Conservation (phyloP, 106 monocot species). For the Cymbidium sinense region DNA sequence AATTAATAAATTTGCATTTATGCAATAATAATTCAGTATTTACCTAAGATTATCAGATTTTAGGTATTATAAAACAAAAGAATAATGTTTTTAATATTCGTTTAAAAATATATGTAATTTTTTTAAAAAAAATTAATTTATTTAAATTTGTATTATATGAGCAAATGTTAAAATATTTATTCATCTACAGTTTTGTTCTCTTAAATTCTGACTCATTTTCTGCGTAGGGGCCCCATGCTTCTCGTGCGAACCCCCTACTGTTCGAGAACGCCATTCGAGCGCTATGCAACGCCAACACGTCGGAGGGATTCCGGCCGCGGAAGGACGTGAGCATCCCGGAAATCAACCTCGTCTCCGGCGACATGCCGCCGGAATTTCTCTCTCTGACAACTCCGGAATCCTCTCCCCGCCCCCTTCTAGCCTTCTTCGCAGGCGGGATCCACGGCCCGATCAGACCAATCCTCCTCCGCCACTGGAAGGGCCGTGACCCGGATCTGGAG, state of each 20-base stretch:
- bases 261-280: constrained; percentile 44
- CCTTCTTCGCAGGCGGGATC: constrained; percentile 59
- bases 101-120: too few relatives aligned
- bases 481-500: constrained; percentile 25
- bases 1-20: too few relatives aligned
- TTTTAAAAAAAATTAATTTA: too few relatives aligned
- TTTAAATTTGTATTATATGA: too few relatives aligned
- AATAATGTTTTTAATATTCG: too few relatives aligned
- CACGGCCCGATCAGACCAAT: constrained; percentile 56
- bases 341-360: constrained; percentile 50
- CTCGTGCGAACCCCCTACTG: constrained; percentile 21
- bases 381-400: background rate
- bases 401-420: constrained; percentile 32
- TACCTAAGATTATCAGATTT: too few relatives aligned
- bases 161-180: too few relatives aligned
- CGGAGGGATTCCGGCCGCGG: constrained; percentile 46
- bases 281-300: constrained; percentile 66
- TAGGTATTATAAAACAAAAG: too few relatives aligned
- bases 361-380: constrained; percentile 25
- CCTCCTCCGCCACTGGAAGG: constrained; percentile 45
- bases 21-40: too few relatives aligned
- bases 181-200: too few relatives aligned
- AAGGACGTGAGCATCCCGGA: constrained; percentile 65
- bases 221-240: constrained; percentile 33
- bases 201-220: too few relatives aligned